Base-by-base conservation (phyloP, 164 flowering plant genomes). In the Tetracentron sinense region DNA sequence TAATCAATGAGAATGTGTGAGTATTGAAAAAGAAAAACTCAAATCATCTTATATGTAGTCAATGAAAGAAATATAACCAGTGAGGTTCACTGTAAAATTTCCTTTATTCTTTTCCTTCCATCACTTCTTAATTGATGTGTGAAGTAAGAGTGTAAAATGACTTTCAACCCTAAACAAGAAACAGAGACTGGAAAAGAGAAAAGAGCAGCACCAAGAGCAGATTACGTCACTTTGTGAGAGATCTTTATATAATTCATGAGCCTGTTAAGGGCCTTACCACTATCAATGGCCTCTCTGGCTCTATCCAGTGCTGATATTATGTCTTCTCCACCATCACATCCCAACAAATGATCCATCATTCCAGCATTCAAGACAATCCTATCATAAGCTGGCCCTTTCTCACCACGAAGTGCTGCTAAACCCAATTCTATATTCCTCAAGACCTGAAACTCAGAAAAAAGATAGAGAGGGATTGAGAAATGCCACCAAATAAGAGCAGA, bases 201-300 rank as follows among this genome's bases (percentile, higher is more conserved):
- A n/a, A n/a, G n/a, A n/a, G n/a, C n/a, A n/a, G n/a, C n/a, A n/a
- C n/a, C n/a, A n/a, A n/a, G n/a, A n/a, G n/a, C n/a, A n/a, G n/a
- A n/a, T 78, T 58, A 74, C 60, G 75, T 70, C 51, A 87, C 60
- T 70, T 75, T 80, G 65, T 87, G 85, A 14, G 97, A 86, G 31
- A 68, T 63, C 72, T 78, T 88, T 31, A 92, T 87, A 83, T 92
- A 95, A 68, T 80, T 83, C 60, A 90, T 63, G 26, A 95, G 81
- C 79, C 78, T 80, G 33, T 79, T 75, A 6, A 90, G 77, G 38
- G 99, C 99, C 64, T 75, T 72, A 33, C 98, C 98, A 71, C 96
- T 92, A 75, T 95, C 99, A 58, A 95, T 87, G 58, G 96, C 97
- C 62, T 95, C 98, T 68, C 91, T 83, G 50, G 99, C 98, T 83